phyloP scores from a whole-genome alignment of 768 basidiomycete species.

The Russula abietina region DNA sequence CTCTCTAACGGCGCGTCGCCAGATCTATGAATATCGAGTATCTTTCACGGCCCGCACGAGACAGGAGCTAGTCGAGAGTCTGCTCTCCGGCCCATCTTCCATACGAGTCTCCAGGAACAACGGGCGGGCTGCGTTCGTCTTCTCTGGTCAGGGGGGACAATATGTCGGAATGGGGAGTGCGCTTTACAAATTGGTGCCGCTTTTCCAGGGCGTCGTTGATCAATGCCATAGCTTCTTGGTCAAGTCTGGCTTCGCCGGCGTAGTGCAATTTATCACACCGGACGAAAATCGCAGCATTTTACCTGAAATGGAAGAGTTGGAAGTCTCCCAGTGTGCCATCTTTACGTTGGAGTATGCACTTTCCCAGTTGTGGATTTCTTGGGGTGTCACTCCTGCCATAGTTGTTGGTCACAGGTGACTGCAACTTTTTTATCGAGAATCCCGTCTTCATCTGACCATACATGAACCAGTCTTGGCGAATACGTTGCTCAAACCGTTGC shows the following conservation, averaged over 20 bases:
- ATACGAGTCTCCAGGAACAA: constrained; percentile 30
- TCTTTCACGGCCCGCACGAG: constrained; percentile 41
- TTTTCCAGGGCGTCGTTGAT: constrained; percentile 50
- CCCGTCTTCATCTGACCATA: constrained; percentile 5
- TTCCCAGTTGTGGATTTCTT: constrained; percentile 57
- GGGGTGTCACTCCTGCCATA: constrained; percentile 56
- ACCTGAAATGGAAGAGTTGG: constrained; percentile 35
- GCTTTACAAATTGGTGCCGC: constrained; percentile 45
- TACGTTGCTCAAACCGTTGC: constrained; percentile 66
- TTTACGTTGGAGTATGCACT: constrained; percentile 61
- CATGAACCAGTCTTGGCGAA: constrained; percentile 57
- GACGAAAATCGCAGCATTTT: constrained; percentile 28
- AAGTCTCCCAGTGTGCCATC: constrained; percentile 48
- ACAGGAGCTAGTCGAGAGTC: constrained; percentile 42
- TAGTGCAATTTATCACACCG: constrained; percentile 36
- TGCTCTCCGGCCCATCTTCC: constrained; percentile 36
- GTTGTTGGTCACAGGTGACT: constrained; percentile 69
- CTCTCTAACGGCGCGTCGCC: constrained; percentile 60
- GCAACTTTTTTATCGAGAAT: not conserved
- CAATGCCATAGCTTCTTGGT: constrained; percentile 50
- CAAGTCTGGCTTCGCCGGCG: constrained; percentile 45
- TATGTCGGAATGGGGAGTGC: constrained; percentile 56
- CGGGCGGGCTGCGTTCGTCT: constrained; percentile 53
- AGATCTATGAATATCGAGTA: constrained; percentile 48
- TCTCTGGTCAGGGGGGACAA: constrained; percentile 69